Conservation (phyloP, 2,329 filamentous ascomycete genomes). For the Colletotrichum gloeosporioides region DNA sequence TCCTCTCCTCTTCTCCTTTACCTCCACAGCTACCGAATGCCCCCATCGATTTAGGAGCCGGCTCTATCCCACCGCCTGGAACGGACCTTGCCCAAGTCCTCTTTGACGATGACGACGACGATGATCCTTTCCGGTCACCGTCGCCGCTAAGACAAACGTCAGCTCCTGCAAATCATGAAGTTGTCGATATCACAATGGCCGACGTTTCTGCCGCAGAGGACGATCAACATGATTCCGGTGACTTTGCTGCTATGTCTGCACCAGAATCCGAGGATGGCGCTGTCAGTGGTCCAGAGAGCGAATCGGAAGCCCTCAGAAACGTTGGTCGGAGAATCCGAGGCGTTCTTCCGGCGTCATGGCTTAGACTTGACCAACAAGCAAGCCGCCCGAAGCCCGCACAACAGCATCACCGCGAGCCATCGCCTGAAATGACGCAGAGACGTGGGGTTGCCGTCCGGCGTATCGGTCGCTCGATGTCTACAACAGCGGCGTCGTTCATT, state of each 20-base stretch:
- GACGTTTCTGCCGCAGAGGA: constrained; percentile 20
- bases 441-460: constrained; percentile 57
- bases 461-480: constrained; percentile 30
- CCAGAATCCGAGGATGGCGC: constrained; percentile 19
- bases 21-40: background rate
- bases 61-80: background rate
- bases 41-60: background rate
- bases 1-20: background rate
- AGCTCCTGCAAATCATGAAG: background rate
- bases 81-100: background rate
- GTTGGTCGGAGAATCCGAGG: constrained; percentile 57
- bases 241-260: constrained; percentile 4
- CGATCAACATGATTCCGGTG: background rate
- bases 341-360: constrained; percentile 71
- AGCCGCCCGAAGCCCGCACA: constrained; percentile 31
- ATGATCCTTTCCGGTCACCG: background rate
- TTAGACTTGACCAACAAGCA: constrained; percentile 60
- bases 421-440: constrained; percentile 44
- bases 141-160: background rate
- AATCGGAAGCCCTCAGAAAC: constrained; percentile 43
- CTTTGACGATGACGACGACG: background rate
- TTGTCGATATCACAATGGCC: constrained; percentile 18
- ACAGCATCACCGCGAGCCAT: constrained; percentile 32
- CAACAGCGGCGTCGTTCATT: constrained; percentile 22
- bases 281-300: constrained; percentile 41